phyloP scores from a whole-genome alignment of 257 asterid species.

The Scutellaria barbata region DNA sequence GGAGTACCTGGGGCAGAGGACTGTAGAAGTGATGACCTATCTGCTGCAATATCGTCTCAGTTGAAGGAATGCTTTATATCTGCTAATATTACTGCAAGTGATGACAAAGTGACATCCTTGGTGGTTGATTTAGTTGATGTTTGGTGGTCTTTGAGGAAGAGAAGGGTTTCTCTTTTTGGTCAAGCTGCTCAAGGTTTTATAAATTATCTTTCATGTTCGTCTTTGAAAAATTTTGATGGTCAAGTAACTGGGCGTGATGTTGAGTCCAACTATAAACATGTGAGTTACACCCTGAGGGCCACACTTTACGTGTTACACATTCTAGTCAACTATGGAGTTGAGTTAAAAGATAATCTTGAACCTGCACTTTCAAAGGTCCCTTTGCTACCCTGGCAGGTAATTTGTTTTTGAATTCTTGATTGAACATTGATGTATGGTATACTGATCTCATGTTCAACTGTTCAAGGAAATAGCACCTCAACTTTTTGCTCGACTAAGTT shows the following conservation, averaged over 20 bases:
- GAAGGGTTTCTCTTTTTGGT: slow-evolving; percentile 90
- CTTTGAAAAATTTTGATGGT: slow-evolving; percentile 64
- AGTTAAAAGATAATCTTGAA: slow-evolving; percentile 79
- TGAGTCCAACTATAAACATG: slow-evolving; percentile 60
- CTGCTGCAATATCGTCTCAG: slow-evolving; percentile 66
- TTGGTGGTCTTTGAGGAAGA: slow-evolving; percentile 87
- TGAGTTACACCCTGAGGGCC: slow-evolving; percentile 81
- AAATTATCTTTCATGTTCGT: slow-evolving; percentile 80
- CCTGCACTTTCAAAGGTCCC: slow-evolving; percentile 87
- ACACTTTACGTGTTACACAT: slow-evolving; percentile 76
- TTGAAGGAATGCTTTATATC: slow-evolving; percentile 61
- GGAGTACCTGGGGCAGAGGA: slow-evolving; percentile 80
- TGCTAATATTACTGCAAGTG: slow-evolving; percentile 48
- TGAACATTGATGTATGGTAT: slow-evolving; percentile 27
- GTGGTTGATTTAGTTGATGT: slow-evolving; percentile 67
- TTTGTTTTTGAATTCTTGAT: slow-evolving; percentile 35
- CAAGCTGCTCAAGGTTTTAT: slow-evolving; percentile 91
- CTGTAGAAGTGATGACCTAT: slow-evolving; percentile 55
- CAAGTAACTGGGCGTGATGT: slow-evolving; percentile 58
- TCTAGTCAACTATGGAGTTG: slow-evolving; percentile 91
- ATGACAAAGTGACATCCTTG: slow-evolving; percentile 50
- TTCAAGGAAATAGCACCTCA: slow-evolving; percentile 95
- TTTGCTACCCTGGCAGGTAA: slow-evolving; percentile 97
- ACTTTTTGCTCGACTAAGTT: slow-evolving; percentile 89
- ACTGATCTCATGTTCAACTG: slow-evolving; percentile 46